Conservation (phyloP, 2,329 filamentous ascomycete species). For the Penicillium sp. region DNA sequence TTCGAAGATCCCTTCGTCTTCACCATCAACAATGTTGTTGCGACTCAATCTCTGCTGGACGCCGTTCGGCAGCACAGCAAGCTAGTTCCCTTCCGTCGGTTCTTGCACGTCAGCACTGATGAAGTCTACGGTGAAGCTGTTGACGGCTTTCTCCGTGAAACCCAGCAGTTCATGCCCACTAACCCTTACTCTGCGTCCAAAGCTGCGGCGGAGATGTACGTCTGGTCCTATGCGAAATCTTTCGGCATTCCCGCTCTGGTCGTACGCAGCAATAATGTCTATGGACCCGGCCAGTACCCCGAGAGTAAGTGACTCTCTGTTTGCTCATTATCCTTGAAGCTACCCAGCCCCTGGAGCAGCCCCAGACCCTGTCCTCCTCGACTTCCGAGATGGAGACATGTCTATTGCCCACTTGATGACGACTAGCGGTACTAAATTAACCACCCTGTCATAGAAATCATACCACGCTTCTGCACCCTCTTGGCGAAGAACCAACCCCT, state of each 20-base stretch:
- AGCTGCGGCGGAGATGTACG: constrained; percentile 80
- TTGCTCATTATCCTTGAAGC: constrained; percentile 36
- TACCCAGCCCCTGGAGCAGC: too few species aligned
- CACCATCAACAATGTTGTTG: constrained; percentile 79
- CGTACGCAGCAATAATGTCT: constrained; percentile 82
- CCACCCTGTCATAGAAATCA: constrained; percentile 61
- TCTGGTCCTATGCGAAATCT: constrained; percentile 83
- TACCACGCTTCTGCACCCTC: constrained; percentile 75
- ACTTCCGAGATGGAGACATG: too few species aligned
- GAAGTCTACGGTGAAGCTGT: constrained; percentile 82
- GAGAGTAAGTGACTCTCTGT: constrained; percentile 65
- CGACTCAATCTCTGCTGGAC: constrained; percentile 81
- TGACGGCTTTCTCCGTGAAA: constrained; percentile 55
- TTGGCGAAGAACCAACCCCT: constrained; percentile 68
- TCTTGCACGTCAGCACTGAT: constrained; percentile 82
- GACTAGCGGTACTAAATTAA: too few species aligned
- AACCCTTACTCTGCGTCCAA: constrained; percentile 83
- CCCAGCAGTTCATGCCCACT: constrained; percentile 74
- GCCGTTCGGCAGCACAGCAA: constrained; percentile 63
- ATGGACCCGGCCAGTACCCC: constrained; percentile 81
- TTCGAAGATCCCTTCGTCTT: constrained; percentile 83
- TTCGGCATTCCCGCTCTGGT: constrained; percentile 81
- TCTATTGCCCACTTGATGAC: too few species aligned
- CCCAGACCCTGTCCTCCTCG: too few species aligned
- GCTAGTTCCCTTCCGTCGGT: constrained; percentile 66